Percentiles rank a stretch among this genome's conserved stretches.
phyloP scores from a whole-genome alignment of 2,329 filamentous ascomycete genomes.

The Pseudocercospora cruenta region DNA sequence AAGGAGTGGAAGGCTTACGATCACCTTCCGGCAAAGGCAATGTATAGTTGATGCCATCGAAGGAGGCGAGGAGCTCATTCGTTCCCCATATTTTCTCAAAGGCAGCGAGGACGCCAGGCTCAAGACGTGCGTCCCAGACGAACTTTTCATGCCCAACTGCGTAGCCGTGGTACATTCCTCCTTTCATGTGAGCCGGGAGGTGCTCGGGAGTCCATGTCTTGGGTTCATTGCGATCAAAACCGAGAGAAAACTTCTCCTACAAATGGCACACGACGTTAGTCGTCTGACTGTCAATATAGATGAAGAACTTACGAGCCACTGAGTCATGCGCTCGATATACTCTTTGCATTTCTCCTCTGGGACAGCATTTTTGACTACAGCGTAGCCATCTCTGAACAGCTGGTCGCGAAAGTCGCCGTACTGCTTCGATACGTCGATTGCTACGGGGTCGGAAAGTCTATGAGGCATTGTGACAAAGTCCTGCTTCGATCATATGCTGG shows the following conservation, averaged over 20 bases:
- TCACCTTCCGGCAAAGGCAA: constrained; percentile 15
- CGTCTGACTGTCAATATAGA: not conserved
- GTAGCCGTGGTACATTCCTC: constrained; percentile 27
- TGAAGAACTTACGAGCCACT: constrained; percentile 15
- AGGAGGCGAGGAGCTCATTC: constrained; percentile 26
- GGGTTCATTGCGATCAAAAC: constrained; percentile 23
- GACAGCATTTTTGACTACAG: constrained; percentile 20
- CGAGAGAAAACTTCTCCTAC: constrained; percentile 17
- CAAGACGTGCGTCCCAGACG: constrained; percentile 28
- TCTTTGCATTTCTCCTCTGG: constrained; percentile 14
- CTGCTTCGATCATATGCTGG: not conserved
- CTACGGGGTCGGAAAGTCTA: constrained; percentile 13
- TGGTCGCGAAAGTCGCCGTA: constrained; percentile 24
- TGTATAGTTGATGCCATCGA: constrained; percentile 28
- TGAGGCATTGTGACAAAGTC: constrained; percentile 15
- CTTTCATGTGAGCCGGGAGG: constrained; percentile 24
- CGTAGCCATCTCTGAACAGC: constrained; percentile 20
- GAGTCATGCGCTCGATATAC: constrained; percentile 22
- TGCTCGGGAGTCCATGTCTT: constrained; percentile 18
- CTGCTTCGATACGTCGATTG: constrained; percentile 12
- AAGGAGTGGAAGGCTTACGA: constrained; percentile 10
- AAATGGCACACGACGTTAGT: not conserved
- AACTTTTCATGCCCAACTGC: constrained; percentile 28
- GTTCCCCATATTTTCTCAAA: constrained; percentile 28
- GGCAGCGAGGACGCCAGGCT: constrained; percentile 25